Percentiles rank a stretch among this genome's conserved stretches.
phyloP scores from a whole-genome alignment of 2,329 filamentous ascomycete genomes.

The Sarocladium strictum region DNA sequence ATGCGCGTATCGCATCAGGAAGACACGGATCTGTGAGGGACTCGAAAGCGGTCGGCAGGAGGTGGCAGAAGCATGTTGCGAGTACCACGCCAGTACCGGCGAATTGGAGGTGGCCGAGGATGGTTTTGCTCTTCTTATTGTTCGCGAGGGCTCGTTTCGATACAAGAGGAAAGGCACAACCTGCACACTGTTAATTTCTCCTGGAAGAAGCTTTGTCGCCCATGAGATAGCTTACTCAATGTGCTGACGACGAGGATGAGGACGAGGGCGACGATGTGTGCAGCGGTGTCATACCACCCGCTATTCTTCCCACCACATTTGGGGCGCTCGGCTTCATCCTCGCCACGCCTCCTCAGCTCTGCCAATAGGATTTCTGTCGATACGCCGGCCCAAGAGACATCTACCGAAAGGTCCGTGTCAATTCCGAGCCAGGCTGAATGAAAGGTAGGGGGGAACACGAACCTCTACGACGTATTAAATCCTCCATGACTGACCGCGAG shows the following conservation, averaged over 20 bases:
- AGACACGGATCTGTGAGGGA: conserved; percentile 66
- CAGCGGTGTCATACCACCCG: conserved; percentile 57
- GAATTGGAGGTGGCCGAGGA: conserved; percentile 65
- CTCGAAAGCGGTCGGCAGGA: conserved; percentile 61
- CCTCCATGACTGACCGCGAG: not conserved
- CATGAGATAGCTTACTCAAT: conserved; percentile 37
- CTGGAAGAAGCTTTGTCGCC: not conserved
- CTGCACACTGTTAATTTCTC: conserved; percentile 24
- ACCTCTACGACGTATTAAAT: not conserved
- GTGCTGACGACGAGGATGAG: conserved; percentile 59
- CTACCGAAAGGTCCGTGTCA: conserved; percentile 13
- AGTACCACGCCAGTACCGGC: conserved; percentile 82
- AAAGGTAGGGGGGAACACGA: not conserved
- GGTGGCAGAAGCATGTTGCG: conserved; percentile 78
- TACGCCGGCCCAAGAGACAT: conserved; percentile 39
- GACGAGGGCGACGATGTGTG: conserved; percentile 63
- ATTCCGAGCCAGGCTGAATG: too few species aligned
- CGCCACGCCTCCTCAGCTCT: conserved; percentile 44
- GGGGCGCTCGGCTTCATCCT: conserved; percentile 33
- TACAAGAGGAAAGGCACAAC: conserved; percentile 61
- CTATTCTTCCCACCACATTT: conserved; percentile 46
- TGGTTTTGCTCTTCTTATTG: conserved; percentile 28
- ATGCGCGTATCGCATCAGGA: conserved; percentile 73
- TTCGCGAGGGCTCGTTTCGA: conserved; percentile 53
- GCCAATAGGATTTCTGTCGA: conserved; percentile 45